These are phyloP conservation scores for Pyrenochaeta sp. DNA, from an alignment of 2,329 filamentous ascomycete genomes.

Conservation along the genomic window DNA sequence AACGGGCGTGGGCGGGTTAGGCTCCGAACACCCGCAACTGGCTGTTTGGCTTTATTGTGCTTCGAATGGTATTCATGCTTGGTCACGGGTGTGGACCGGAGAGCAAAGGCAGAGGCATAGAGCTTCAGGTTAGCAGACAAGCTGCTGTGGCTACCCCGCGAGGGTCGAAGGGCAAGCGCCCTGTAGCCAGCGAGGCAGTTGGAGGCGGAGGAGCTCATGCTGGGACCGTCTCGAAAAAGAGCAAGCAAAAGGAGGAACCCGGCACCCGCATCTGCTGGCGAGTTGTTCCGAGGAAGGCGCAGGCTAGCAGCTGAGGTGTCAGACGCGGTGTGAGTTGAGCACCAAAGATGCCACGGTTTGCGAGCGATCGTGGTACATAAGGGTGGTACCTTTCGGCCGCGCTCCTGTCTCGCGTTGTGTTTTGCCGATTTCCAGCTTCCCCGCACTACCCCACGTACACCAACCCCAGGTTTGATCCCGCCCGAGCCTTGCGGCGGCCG, in stretches of 20 bases:
- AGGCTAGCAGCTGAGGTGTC: conserved; percentile 14
- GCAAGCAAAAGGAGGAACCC: conserved; percentile 27
- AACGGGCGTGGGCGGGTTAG: conserved; percentile 37
- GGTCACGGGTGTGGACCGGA: conserved; percentile 28
- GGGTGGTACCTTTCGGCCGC: conserved; percentile 31
- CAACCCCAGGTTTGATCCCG: conserved; percentile 16
- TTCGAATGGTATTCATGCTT: conserved; percentile 28
- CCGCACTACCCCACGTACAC: conserved; percentile 27
- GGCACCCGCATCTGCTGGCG: conserved; percentile 46
- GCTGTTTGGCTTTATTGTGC: conserved; percentile 18
- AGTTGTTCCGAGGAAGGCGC: conserved; percentile 4
- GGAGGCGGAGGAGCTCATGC: conserved; percentile 38
- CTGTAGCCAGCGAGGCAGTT: conserved; percentile 38
- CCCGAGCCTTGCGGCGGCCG: background rate
- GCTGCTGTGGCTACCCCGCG: conserved; percentile 25
- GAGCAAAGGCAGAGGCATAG: conserved; percentile 20
- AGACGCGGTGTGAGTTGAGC: conserved; percentile 19
- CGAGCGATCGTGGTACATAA: conserved; percentile 34
- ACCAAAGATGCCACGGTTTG: conserved; percentile 22
- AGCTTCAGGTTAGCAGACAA: conserved; percentile 28
- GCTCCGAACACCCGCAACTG: conserved; percentile 29
- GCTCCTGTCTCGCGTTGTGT: conserved; percentile 21
- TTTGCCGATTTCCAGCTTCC: conserved; percentile 36
- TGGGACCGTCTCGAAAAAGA: conserved; percentile 28
- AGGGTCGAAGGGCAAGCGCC: conserved; percentile 32